These are phyloP conservation scores for Penicillium sp. DNA, from an alignment of 2,329 filamentous ascomycete species.

Conservation along the genomic window DNA sequence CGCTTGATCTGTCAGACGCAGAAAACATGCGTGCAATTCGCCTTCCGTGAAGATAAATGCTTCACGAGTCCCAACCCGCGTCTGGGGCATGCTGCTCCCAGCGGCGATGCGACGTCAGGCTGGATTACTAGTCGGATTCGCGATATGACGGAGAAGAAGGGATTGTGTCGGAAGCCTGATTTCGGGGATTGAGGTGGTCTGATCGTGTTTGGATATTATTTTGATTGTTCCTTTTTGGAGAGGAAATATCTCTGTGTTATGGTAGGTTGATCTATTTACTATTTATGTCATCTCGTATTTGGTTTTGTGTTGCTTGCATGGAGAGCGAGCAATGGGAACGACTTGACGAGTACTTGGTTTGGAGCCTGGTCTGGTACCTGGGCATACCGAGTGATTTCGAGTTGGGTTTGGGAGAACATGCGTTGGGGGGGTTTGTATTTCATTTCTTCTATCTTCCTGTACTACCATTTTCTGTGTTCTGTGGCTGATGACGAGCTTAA, in stretches of 20 bases:
- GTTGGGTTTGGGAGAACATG: neutral
- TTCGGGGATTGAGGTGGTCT: constrained; percentile 20
- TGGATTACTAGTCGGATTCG: constrained; percentile 34
- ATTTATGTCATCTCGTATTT: neutral
- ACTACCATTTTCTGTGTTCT: neutral
- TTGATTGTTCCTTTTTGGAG: too few species aligned
- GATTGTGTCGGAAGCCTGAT: constrained; percentile 26
- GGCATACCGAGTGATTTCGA: neutral
- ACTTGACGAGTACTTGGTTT: neutral
- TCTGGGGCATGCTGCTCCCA: constrained; percentile 25
- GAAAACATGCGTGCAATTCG: constrained; percentile 32
- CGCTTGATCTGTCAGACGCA: constrained; percentile 26
- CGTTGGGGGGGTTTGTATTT: neutral
- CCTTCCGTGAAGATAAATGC: constrained; percentile 29
- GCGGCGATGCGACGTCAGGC: constrained; percentile 26
- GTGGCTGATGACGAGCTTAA: neutral
- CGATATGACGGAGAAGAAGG: constrained; percentile 27
- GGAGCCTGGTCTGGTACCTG: neutral
- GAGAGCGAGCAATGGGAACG: neutral
- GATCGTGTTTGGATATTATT: neutral
- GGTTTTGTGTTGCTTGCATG: neutral
- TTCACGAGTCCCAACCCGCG: constrained; percentile 32
- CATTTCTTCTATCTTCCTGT: neutral
- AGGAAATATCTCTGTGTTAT: too few species aligned
- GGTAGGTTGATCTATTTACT: neutral